Evolutionary conservation across 495 filamentous ascomycete genomes (phyloP), one percentile per base, ranked within the genome.

Genomic region (Trypethelium eluteriae): DNA sequence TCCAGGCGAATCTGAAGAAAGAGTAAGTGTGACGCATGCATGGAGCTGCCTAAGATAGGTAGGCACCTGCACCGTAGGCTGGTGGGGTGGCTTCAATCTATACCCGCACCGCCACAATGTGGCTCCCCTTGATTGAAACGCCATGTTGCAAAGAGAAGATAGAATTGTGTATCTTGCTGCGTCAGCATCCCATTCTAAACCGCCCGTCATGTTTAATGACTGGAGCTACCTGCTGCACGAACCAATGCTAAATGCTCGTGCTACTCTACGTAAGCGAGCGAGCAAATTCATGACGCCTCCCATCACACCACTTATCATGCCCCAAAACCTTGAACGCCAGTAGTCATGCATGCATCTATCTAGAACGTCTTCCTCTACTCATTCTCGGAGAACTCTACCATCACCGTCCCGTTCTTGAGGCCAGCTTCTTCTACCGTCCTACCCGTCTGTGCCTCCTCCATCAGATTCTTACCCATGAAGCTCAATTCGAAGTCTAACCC

Each of bases 341-440:
- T 59, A 35, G 7, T 59, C 25, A 59, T 59, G 53, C 53, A 59
- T 10, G 25, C 53, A 35, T 59, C 25, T 59, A 36, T 25, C 25
- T 25, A 25, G 25, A 14, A n/a, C 25, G 36, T 2, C 36, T 35
- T 34, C 53, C 14, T 44, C 41, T 44, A 44, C 67, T 81, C 88
- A 14, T 87, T 86, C 72, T 90, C 87, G 63, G 91, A 74, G 71
- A 88, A 95, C 73, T 96, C 94, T 47, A 98, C 87, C 89, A 95
- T 96, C 44, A 98, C 86, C 0, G 90, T 96, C 14, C 86, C 91
- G 71, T 93, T 93, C 78, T 89, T 93, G 69, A 98, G 74, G 2
- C 94, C 92, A 1, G 92, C 92, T 73, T 91, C 88, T 64, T 85
- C 83, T 59, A 98, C 89, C 25, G 85, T 91, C 64, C 83, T 76